Conservation (phyloP, 495 filamentous ascomycete genomes). For the Bacidia gigantensis region DNA sequence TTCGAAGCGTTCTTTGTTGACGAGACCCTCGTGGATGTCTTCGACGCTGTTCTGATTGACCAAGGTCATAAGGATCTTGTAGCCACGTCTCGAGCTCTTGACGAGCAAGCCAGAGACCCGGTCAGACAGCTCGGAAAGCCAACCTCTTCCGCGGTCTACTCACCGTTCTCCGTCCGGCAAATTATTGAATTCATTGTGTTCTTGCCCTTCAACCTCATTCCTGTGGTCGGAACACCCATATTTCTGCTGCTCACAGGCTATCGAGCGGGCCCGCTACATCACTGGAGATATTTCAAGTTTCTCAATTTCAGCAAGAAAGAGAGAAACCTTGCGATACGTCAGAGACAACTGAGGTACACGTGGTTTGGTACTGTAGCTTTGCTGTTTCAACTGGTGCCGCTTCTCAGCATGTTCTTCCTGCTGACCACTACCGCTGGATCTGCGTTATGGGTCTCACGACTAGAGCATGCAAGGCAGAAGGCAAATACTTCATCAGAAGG, state of each 20-base stretch:
- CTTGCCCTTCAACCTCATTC: constrained; percentile 52
- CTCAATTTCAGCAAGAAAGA: constrained; percentile 43
- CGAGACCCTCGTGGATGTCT: constrained; percentile 54
- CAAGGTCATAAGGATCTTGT: constrained; percentile 46
- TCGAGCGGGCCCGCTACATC: constrained; percentile 50
- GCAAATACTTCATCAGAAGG: not conserved
- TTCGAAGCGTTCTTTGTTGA: constrained; percentile 60
- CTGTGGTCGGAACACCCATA: constrained; percentile 46
- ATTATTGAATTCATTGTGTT: constrained; percentile 63
- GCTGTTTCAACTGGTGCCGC: constrained; percentile 47
- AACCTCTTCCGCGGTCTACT: constrained; percentile 42
- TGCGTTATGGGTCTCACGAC: constrained; percentile 46
- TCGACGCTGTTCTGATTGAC: constrained; percentile 48
- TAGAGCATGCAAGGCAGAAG: constrained; percentile 30
- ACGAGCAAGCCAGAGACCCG: constrained; percentile 37
- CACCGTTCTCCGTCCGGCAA: constrained; percentile 58
- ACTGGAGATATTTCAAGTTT: constrained; percentile 53
- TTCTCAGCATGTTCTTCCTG: constrained; percentile 52
- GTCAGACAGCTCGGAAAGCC: constrained; percentile 45
- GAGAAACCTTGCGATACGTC: constrained; percentile 38
- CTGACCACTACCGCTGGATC: constrained; percentile 50
- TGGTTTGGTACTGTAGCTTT: constrained; percentile 50
- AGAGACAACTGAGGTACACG: constrained; percentile 45
- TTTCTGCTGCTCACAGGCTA: constrained; percentile 51
- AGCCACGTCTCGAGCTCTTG: constrained; percentile 37